These are phyloP conservation scores for Collybia nuda DNA, from an alignment of 768 basidiomycete species.

Conservation along the genomic window DNA sequence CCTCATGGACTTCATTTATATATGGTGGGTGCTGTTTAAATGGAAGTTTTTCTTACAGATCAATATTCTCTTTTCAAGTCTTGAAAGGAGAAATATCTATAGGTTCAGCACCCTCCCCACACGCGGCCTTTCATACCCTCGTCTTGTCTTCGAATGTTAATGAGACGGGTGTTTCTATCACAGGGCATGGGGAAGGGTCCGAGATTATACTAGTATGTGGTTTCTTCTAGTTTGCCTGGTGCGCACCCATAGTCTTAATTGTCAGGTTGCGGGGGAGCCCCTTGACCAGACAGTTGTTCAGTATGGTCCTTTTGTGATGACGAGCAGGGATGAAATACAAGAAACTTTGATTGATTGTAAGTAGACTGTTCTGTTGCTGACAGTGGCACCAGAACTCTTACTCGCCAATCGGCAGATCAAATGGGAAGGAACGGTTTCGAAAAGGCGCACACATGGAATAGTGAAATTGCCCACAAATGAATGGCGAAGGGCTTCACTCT, in stretches of 20 bases:
- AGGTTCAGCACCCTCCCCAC: slow-evolving; percentile 41
- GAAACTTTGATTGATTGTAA: slow-evolving; percentile 81
- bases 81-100: slow-evolving; percentile 67
- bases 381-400: slow-evolving; percentile 1
- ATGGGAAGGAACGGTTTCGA: slow-evolving; percentile 86
- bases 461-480: slow-evolving; percentile 62
- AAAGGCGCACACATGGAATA: slow-evolving; percentile 84
- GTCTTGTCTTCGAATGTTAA: slow-evolving; percentile 65
- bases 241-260: neutral
- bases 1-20: slow-evolving; percentile 88
- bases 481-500: too few species aligned
- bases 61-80: slow-evolving; percentile 35
- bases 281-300: slow-evolving; percentile 88
- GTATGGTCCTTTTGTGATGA: slow-evolving; percentile 89
- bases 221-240: slow-evolving; percentile 6
- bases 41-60: neutral
- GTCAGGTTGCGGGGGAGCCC: slow-evolving; percentile 81
- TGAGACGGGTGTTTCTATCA: slow-evolving; percentile 71
- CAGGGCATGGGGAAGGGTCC: slow-evolving; percentile 57
- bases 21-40: slow-evolving; percentile 55
- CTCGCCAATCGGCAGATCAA: slow-evolving; percentile 49
- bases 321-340: slow-evolving; percentile 74
- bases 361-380: slow-evolving; percentile 10
- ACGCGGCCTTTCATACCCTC: slow-evolving; percentile 73
- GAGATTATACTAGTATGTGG: slow-evolving; percentile 69